Base-by-base conservation (phyloP, 1,139 yeast species). In the Protomyces inundatus region DNA sequence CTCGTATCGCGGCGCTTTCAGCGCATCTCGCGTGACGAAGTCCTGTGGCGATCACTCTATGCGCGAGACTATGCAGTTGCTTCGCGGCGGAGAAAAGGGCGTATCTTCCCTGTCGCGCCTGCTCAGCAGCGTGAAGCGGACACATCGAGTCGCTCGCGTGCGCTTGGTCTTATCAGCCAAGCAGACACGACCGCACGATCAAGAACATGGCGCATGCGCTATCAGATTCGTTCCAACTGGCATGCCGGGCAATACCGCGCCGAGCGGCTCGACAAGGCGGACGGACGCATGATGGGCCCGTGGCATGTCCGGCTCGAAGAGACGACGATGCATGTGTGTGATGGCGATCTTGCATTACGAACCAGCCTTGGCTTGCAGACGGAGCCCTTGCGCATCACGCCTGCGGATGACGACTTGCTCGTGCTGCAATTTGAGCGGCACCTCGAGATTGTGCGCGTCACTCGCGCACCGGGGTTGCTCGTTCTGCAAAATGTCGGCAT, bases 171-270 rank as follows among this genome's bases (percentile, higher is more conserved):
- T 10, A 3, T 55, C n/a, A 55, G 35, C 12, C 37, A 34, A 6
- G 60, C n/a, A 0, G 60, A 55, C 30, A 33, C n/a, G 16, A 16
- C 6, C 10, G 14, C 36, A 50, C n/a, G 5, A n/a, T 34, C 32
- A 9, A 36, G 39, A 7, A 50, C 53, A 12, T 58, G 62, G 62
- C 32, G 54, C 46, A n/a, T 33, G 46, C 39, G 62, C 6, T 58
- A 58, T 23, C 51, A 36, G 7, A 52, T 58, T 9, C 42, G 62
- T 23, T 52, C 56, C 30, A 58, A 58, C 14, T 58, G 62, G 62
- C 39, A 34, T n/a, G 30, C 33, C 4, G 62, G 62, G 9, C 45
- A 56, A 23, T 58, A 39, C 36, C 54, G 42, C 35, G 52, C 50
- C 55, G 32, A 30, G 6, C 48, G 48, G 10, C 10, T 30, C 16